A percentile compares a stretch with the other conserved stretches of the same genome.
These are phyloP conservation scores for Cyanidioschyzon merolae DNA, from an alignment of 23 red algal species.

Conservation along the genomic window DNA sequence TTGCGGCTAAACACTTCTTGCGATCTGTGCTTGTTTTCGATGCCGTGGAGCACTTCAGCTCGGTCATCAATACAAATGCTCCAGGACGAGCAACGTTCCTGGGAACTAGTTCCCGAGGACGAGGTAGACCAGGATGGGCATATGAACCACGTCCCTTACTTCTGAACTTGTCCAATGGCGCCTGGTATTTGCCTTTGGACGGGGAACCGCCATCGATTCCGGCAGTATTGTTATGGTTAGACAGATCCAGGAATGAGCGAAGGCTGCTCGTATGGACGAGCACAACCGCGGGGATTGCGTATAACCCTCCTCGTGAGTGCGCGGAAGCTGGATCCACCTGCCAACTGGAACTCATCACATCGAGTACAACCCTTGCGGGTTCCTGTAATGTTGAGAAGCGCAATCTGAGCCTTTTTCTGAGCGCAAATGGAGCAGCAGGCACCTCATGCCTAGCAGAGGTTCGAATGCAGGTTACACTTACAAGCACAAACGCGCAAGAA, in stretches of 20 bases:
- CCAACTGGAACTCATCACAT: background rate
- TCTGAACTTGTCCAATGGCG: background rate
- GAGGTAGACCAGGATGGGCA: background rate
- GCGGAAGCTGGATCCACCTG: background rate
- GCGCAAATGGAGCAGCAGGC: background rate
- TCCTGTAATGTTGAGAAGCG: background rate
- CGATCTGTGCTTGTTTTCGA: background rate
- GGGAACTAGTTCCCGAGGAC: background rate
- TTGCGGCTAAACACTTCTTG: too few species aligned
- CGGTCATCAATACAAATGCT: background rate
- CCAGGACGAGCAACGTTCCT: background rate
- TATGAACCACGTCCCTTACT: background rate
- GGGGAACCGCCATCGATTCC: background rate
- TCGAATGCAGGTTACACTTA: background rate
- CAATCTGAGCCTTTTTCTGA: background rate
- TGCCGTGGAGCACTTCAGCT: background rate
- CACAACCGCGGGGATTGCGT: background rate
- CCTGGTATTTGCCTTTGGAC: conserved; percentile 1
- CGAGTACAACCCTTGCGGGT: background rate
- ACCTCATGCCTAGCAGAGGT: background rate
- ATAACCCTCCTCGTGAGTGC: background rate
- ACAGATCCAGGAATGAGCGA: background rate
- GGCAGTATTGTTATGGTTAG: background rate
- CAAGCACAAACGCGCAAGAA: background rate
- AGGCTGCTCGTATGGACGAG: conserved; percentile 1